Evolutionary conservation across 129 eudicot species (phyloP).

Genomic region (Cynara cardunculus): DNA sequence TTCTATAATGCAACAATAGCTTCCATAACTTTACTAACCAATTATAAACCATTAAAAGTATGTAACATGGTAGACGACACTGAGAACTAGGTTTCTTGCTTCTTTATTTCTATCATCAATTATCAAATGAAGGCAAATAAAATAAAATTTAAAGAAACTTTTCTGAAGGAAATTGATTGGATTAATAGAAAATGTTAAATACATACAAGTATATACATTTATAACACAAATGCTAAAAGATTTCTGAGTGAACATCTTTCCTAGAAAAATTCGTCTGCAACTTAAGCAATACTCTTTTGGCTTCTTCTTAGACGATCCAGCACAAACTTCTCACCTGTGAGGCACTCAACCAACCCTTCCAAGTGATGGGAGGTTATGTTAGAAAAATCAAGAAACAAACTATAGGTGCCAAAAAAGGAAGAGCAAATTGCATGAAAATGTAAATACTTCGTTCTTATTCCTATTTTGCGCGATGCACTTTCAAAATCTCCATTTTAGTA

Average conservation of each 20-base stretch:
- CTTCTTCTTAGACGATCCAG: slow-evolving; percentile 45
- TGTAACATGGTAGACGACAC: neutral
- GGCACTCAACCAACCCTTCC: slow-evolving; percentile 68
- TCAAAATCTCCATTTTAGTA: neutral
- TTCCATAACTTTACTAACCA: neutral
- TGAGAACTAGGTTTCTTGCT: neutral
- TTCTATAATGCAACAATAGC: neutral
- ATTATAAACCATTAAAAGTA: neutral
- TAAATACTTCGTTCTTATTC: neutral
- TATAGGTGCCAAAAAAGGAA: neutral
- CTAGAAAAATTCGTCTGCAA: neutral
- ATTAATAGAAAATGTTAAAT: neutral
- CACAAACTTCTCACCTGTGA: slow-evolving; percentile 66
- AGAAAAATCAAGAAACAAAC: slow-evolving; percentile 19
- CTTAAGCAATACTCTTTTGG: slow-evolving; percentile 14
- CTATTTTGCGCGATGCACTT: neutral
- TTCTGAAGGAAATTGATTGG: neutral
- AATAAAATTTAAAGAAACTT: neutral
- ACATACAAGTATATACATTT: slow-evolving; percentile 11
- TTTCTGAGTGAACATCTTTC: neutral
- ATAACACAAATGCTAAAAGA: neutral
- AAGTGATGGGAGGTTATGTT: slow-evolving; percentile 11
- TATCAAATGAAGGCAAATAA: neutral
- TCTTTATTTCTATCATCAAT: neutral
- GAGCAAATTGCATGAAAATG: neutral